Base-by-base conservation (phyloP, 2,329 filamentous ascomycete genomes). In the Chrysoporthe deuterocubensis region DNA sequence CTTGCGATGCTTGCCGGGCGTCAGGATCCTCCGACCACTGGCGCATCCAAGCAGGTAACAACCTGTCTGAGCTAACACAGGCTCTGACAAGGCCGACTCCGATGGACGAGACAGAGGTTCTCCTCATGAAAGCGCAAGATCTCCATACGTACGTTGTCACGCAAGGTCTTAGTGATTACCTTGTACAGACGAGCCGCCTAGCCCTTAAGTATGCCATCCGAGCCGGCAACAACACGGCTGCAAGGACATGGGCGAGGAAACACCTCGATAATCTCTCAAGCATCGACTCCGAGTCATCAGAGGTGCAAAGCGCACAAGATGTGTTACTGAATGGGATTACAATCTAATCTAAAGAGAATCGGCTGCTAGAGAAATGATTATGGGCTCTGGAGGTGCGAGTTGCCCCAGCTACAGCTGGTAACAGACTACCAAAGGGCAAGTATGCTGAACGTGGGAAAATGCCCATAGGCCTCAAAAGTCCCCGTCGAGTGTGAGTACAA, bases 91-190 rank as follows among this genome's bases (percentile, higher is more conserved):
- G 8, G 6, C 44, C 66, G 1, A 26, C 7, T 11, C 46, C 42
- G 44, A 65, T 21, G 5, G 58, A 43, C 2, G 11, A 43, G 4
- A 44, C 56, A 37, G 52, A n/a, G 14, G 16, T 32, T 6, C 64
- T 56, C n/a, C 46, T 65, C 54, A 54, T 13, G 14, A 48, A 42
- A 9, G 66, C 66, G 18, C 44, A 67, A 40, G 37, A 44, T 2
- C 62, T 74, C 43, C 71, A 69, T 18, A 46, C 66, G 18, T 73
- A 84, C 87, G 65, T 73, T 26, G 63, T 65, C 9, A 57, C 60
- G 3, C 60, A 68, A 16, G 71, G 71, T 0, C 70, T 73, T 32
- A 68, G 67, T 18, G 71, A 73, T 61, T 73, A 73, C 50, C 62
- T 62, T 44, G 70, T 68, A 40, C 67, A 62, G 26, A 72, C 71